Evolutionary conservation across 768 basidiomycete species (phyloP).

Genomic region (Agaricus blazei): DNA sequence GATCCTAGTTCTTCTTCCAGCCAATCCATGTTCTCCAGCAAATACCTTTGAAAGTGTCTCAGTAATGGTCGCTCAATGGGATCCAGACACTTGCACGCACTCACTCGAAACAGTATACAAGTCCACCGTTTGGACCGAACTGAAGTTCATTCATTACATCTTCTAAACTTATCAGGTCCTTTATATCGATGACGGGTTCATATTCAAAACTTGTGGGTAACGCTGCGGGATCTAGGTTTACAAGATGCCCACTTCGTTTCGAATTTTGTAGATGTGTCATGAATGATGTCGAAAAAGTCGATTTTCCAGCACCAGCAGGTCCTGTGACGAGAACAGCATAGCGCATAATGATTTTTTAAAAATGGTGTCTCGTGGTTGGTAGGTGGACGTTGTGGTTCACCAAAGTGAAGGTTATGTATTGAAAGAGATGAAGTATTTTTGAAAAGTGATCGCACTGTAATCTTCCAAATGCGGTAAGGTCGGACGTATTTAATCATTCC

Average conservation of each 20-base stretch:
- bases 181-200: constrained; percentile 90
- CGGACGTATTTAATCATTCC: too few species aligned
- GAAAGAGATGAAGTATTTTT: neutral
- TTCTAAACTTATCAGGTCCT: constrained; percentile 84
- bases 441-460: neutral
- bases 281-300: constrained; percentile 85
- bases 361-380: neutral
- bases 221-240: constrained; percentile 97
- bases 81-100: constrained; percentile 41
- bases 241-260: constrained; percentile 82
- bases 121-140: constrained; percentile 94
- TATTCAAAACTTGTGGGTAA: constrained; percentile 83
- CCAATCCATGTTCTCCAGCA: constrained; percentile 98
- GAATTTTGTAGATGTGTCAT: constrained; percentile 84
- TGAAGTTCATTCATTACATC: constrained; percentile 96
- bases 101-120: constrained; percentile 99
- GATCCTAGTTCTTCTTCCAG: constrained; percentile 92
- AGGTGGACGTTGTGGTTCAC: neutral
- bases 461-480: too few species aligned
- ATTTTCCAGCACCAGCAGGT: constrained; percentile 98
- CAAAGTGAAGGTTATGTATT: neutral
- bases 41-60: constrained; percentile 55
- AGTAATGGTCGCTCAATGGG: neutral
- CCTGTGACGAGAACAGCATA: constrained; percentile 89
- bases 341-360: constrained; percentile 52